Base-by-base conservation (phyloP, 768 basidiomycete genomes). In the Phylloporus arenicola region DNA sequence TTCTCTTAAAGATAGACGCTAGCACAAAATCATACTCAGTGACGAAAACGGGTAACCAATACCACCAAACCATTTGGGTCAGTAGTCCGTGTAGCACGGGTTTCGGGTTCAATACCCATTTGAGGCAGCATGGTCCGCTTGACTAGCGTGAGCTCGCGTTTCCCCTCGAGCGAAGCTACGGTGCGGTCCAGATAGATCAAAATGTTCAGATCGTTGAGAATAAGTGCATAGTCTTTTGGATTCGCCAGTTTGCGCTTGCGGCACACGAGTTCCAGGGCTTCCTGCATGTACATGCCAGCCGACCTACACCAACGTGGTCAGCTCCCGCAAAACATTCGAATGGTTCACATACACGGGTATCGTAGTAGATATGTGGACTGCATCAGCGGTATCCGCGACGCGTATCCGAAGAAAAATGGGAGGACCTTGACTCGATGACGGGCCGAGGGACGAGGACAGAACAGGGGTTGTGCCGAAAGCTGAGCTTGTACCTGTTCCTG, bases 251-350 rank as follows among this genome's bases (percentile, higher is more conserved):
- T 82, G 43, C 84, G 78, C 61, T 80, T 81, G 33, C 79, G 75
- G 63, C 88, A 92, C 1, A 91, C 85, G 19, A 84, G 74, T 54
- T 96, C 95, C 20, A 96, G 78, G 1, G 91, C 90, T 67, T 98
- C 95, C 59, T 94, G 92, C 81, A 97, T 87, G 66, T 98, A 98
- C 86, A 92, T 96, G 9, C 89, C 92, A 13, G 89, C 83, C 9
- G 92, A 83, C 6, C 86, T 90, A 33, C 10, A 53, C 0, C n/a
- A 17, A 27, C 8, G 29, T 5, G 19, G 22, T 43, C 42, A 53
- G 43, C 4, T 40, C 17, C 27, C 31, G 38, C 35, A 2, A 29
- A 35, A 24, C 27, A 9, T 22, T 10, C 1, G 6, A 29, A n/a
- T 6, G 19, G 22, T 22, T 25, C 5, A 73, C 89, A 48, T 77